Evolutionary conservation across 768 basidiomycete genomes (phyloP), one percentile per base, ranked within the genome.

Genomic region (Boletus coccyginus): DNA sequence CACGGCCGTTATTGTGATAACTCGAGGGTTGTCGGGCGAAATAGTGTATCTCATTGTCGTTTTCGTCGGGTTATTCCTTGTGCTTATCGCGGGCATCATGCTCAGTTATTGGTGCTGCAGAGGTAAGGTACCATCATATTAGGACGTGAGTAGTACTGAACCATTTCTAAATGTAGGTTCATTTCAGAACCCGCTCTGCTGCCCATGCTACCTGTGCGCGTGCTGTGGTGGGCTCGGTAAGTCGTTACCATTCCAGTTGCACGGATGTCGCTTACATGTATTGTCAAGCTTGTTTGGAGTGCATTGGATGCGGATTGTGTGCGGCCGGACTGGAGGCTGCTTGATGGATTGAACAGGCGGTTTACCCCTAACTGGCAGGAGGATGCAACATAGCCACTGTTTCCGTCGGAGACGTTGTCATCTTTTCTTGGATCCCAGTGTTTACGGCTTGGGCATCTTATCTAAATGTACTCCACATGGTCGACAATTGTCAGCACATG

Each of bases 171-270:
- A 50, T 46, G 21, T 46, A 83, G 82, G 80, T 16, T 66, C 80
- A 0, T 87, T 86, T 62, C 63, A 81, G 57, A 88, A 88, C 55
- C 86, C 86, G 3, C 71, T 79, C 0, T 87, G 85, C 61, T 86
- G 84, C 61, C 86, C 86, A 1, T 87, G 86, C 63, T 88, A 88
- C 66, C 74, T 87, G 9, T 88, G 86, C 59, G 86, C 86, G 5
- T 87, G 84, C 66, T 87, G 85, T 54, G 86, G 86, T 53, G 86
- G 86, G 39, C 75, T 87, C 17, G 82, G 85, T 85, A 62, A 59
- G 74, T 59, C n/a, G 33, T 46, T 39, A 12, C 8, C 19, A 39
- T 33, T 52, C 21, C 21, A n/a, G 27, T 17, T n/a, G 46, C 36
- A 29, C 9, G 39, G 36, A 40, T 41, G 50, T 45, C 24, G 14